Conservation (phyloP, 805 yeast genomes). For the Lachancea lanzarotensis region DNA sequence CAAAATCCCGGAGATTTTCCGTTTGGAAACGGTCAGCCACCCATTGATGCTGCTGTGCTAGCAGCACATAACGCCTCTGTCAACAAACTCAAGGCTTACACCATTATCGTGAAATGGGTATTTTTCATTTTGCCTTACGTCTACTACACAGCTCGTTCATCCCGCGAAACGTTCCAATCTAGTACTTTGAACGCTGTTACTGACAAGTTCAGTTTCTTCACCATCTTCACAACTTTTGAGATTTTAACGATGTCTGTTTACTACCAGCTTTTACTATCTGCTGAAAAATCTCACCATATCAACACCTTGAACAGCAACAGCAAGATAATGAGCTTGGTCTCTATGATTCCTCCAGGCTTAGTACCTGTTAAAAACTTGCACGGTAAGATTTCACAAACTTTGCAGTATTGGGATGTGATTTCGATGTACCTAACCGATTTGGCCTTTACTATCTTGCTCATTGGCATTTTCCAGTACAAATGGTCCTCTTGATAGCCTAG, state of each 20-base stretch:
- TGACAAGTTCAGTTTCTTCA: conserved; percentile 29
- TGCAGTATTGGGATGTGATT: conserved; percentile 32
- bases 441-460: conserved; percentile 27
- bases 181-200: conserved; percentile 5
- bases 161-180: conserved; percentile 1
- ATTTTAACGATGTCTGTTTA: conserved; percentile 30
- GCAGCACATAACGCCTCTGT: conserved; percentile 27
- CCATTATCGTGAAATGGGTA: conserved; percentile 29
- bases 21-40: conserved; percentile 1
- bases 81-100: conserved; percentile 27
- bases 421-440: conserved; percentile 30
- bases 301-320: conserved; percentile 25
- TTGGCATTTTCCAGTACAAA: conserved; percentile 25
- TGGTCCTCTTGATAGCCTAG: conserved; percentile 4
- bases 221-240: conserved; percentile 31
- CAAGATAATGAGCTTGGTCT: conserved; percentile 25
- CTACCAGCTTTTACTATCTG: conserved; percentile 23
- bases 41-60: conserved; percentile 14
- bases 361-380: conserved; percentile 26
- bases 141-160: conserved; percentile 18
- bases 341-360: conserved; percentile 32
- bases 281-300: conserved; percentile 24
- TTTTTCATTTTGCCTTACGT: conserved; percentile 27
- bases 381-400: conserved; percentile 20
- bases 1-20: conserved; percentile 4